These are phyloP conservation scores for Hordeum marinum DNA, from an alignment of 176 grass and related monocot genomes.

Conservation along the genomic window DNA sequence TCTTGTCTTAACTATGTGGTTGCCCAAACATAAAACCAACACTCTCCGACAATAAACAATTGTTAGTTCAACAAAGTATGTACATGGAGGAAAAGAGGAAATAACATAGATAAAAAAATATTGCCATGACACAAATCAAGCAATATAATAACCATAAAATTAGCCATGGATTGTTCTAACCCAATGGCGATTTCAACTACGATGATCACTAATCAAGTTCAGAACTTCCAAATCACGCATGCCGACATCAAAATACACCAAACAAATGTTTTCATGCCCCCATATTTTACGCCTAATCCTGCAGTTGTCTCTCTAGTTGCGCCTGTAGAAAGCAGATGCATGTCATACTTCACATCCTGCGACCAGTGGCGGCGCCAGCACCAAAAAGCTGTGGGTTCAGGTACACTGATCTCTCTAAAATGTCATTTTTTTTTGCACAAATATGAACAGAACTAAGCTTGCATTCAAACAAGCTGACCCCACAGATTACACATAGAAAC, in stretches of 20 bases:
- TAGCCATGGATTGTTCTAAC: not conserved
- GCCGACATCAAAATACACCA: not conserved
- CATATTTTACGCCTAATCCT: not conserved
- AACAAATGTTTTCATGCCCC: not conserved
- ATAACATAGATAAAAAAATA: not conserved
- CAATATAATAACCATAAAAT: not conserved
- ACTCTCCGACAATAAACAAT: not conserved
- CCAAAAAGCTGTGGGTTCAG: too few species aligned
- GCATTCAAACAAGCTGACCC: too few species aligned
- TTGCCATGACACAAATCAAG: not conserved
- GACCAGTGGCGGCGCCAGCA: too few species aligned
- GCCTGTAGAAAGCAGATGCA: not conserved
- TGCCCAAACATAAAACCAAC: not conserved
- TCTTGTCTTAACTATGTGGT: not conserved
- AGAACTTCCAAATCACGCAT: not conserved
- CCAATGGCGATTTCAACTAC: not conserved
- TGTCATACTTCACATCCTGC: not conserved
- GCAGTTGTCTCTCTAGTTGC: not conserved
- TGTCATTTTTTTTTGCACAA: too few species aligned
- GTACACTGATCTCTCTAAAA: too few species aligned
- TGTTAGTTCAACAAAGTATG: not conserved
- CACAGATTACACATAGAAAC: too few species aligned
- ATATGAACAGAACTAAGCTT: too few species aligned
- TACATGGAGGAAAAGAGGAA: not conserved
- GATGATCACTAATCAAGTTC: not conserved